Conservation (phyloP, 179 eudicot genomes). For the Drosera spatulata region DNA sequence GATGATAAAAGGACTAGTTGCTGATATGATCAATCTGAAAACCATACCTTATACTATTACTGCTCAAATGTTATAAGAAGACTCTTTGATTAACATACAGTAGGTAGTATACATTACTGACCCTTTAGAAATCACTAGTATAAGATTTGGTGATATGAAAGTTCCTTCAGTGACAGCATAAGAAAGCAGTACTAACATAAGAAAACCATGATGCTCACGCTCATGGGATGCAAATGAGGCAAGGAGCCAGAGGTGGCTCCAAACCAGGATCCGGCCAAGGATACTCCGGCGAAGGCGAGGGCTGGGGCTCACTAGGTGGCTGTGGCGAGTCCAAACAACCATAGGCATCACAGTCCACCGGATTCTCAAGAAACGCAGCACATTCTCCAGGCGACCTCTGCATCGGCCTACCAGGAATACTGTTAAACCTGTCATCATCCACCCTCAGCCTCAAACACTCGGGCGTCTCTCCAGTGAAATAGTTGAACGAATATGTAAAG, state of each 20-base stretch:
- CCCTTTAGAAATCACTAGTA: too few species aligned
- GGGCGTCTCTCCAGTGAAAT: slow-evolving; percentile 10
- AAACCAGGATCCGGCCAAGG: too few species aligned
- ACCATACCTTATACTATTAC: too few species aligned
- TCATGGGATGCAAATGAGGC: neutral
- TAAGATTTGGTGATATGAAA: too few species aligned
- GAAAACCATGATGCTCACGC: too few species aligned
- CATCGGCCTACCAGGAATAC: slow-evolving; percentile 15
- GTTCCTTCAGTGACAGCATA: too few species aligned
- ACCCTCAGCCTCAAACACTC: slow-evolving; percentile 6
- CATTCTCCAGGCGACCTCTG: slow-evolving; percentile 15
- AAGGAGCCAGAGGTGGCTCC: neutral
- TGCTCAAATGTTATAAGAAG: too few species aligned
- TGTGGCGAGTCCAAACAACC: slow-evolving; percentile 7
- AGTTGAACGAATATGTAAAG: slow-evolving; percentile 20
- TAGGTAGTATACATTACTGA: too few species aligned
- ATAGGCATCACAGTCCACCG: slow-evolving; percentile 9
- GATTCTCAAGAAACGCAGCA: slow-evolving; percentile 6
- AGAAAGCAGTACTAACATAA: too few species aligned
- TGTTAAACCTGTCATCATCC: slow-evolving; percentile 11
- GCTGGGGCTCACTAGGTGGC: neutral
- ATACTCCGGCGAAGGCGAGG: neutral
- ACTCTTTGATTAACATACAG: too few species aligned
- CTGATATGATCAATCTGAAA: too few species aligned
- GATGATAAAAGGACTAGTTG: too few species aligned